phyloP scores from a whole-genome alignment of 179 eudicot genomes.

The Vitellaria paradoxa region DNA sequence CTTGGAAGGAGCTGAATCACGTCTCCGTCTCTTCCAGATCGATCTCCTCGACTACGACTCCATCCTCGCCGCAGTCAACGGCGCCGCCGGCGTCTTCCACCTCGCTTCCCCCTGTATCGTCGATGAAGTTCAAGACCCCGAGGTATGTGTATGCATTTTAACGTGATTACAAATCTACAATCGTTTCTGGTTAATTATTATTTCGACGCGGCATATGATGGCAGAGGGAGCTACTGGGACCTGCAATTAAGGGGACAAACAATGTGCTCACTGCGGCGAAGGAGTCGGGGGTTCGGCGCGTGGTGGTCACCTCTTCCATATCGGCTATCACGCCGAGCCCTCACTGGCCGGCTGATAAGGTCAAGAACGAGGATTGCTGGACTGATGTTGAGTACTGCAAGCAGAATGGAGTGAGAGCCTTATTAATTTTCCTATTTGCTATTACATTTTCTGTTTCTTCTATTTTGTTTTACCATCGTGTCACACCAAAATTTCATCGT shows the following conservation, averaged over 20 bases:
- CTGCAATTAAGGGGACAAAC: slow-evolving; percentile 78
- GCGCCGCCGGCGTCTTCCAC: slow-evolving; percentile 75
- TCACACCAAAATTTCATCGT: too few species aligned
- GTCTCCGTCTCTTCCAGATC: slow-evolving; percentile 64
- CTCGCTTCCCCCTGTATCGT: slow-evolving; percentile 79
- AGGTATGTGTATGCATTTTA: slow-evolving; percentile 32
- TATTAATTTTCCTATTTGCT: neutral
- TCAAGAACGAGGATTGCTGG: slow-evolving; percentile 80
- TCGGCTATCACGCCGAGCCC: slow-evolving; percentile 74
- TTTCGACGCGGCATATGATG: neutral
- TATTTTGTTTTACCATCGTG: neutral
- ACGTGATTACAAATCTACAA: too few species aligned
- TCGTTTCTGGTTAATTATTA: neutral
- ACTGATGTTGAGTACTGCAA: slow-evolving; percentile 73
- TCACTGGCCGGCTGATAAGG: slow-evolving; percentile 62
- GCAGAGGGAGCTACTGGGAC: slow-evolving; percentile 60
- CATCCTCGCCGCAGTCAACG: slow-evolving; percentile 49
- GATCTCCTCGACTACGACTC: slow-evolving; percentile 78
- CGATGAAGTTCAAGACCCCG: slow-evolving; percentile 64
- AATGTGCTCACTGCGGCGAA: slow-evolving; percentile 80
- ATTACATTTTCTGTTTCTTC: neutral
- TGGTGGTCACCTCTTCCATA: slow-evolving; percentile 78
- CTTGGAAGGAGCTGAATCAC: slow-evolving; percentile 58
- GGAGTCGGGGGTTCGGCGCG: slow-evolving; percentile 67
- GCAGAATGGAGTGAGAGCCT: slow-evolving; percentile 40